A percentile compares a stretch with the other conserved stretches of the same genome.
Conservation (phyloP, 352 stramenopile genomes). For the Globisporangium spiculum region DNA sequence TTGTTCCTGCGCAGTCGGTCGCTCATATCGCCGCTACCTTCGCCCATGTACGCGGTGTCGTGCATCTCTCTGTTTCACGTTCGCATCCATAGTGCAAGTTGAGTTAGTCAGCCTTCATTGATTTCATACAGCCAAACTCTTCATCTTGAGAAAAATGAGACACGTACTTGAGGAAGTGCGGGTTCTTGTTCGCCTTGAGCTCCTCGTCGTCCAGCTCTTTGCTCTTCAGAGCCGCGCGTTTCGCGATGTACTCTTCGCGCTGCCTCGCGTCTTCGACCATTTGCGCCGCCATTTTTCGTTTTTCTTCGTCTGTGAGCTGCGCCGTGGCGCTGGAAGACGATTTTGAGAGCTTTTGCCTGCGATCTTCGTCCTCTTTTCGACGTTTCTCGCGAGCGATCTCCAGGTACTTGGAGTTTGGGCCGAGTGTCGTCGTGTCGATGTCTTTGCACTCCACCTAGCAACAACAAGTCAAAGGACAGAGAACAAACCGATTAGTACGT, state of each 20-base stretch:
- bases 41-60: slow-evolving; percentile 64
- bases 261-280: slow-evolving; percentile 77
- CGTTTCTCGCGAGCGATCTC: slow-evolving; percentile 68
- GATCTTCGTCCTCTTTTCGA: slow-evolving; percentile 64
- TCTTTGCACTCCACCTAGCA: slow-evolving; percentile 60
- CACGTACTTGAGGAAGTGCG: slow-evolving; percentile 74
- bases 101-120: not conserved
- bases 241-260: slow-evolving; percentile 59
- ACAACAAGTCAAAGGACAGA: not conserved
- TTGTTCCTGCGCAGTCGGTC: slow-evolving; percentile 76
- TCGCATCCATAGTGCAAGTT: not conserved
- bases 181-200: slow-evolving; percentile 48
- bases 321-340: slow-evolving; percentile 15
- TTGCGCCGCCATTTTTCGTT: slow-evolving; percentile 48
- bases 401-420: slow-evolving; percentile 76
- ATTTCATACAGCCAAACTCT: not conserved
- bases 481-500: not conserved
- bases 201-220: slow-evolving; percentile 57
- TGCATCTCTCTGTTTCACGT: slow-evolving; percentile 52
- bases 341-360: slow-evolving; percentile 62
- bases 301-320: slow-evolving; percentile 57
- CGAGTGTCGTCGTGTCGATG: slow-evolving; percentile 70
- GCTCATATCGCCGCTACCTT: slow-evolving; percentile 54
- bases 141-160: not conserved
- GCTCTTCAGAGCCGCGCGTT: slow-evolving; percentile 48